Evolutionary conservation across 768 basidiomycete genomes (phyloP).

Genomic region (Rubroboletus pulcherrimus): DNA sequence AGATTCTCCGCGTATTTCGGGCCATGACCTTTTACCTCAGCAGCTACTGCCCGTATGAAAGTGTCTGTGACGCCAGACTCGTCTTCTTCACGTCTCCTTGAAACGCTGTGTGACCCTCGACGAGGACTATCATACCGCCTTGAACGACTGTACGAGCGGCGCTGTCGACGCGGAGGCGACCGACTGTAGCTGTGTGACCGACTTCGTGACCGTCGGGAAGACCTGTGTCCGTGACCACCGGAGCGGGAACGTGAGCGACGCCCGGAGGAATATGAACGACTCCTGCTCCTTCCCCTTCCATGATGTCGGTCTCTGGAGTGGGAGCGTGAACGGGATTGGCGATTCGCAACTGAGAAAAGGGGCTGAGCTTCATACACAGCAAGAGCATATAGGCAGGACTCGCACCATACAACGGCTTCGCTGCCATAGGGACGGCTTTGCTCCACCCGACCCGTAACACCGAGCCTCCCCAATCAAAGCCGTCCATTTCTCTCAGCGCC

Average conservation of each 20-base stretch:
- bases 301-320: conserved; percentile 30
- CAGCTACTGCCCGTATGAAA: conserved; percentile 85
- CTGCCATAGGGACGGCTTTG: conserved; percentile 87
- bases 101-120: conserved; percentile 33
- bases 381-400: neutral
- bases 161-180: conserved; percentile 37
- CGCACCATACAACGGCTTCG: conserved; percentile 78
- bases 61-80: conserved; percentile 64
- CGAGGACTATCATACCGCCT: conserved; percentile 41
- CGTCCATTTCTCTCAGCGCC: conserved; percentile 87
- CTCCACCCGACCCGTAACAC: conserved; percentile 92
- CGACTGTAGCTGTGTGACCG: conserved; percentile 31
- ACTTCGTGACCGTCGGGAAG: conserved; percentile 25
- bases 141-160: conserved; percentile 50
- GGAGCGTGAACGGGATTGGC: conserved; percentile 34
- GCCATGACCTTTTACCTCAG: conserved; percentile 80
- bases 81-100: conserved; percentile 47
- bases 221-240: conserved; percentile 25
- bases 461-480: conserved; percentile 91
- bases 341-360: conserved; percentile 16
- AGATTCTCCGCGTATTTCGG: conserved; percentile 70
- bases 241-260: conserved; percentile 33
- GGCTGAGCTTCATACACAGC: neutral
- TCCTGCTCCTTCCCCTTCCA: conserved; percentile 23
- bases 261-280: conserved; percentile 23